Conservation (phyloP, 352 stramenopile species). For the Globisporangium viniferum region DNA sequence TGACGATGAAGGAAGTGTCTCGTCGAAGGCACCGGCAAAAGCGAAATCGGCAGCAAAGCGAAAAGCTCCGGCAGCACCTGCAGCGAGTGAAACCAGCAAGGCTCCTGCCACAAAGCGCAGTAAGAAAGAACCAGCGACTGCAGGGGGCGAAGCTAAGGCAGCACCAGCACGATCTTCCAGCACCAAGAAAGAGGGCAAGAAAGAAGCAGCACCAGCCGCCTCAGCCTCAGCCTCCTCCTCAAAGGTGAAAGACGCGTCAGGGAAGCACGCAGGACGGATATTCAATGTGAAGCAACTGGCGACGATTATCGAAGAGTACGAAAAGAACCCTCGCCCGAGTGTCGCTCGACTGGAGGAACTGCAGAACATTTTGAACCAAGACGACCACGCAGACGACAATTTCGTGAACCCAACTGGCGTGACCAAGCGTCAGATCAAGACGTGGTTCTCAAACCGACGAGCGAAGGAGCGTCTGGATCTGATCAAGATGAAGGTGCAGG, state of each 20-base stretch:
- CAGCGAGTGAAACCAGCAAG: conserved; percentile 21
- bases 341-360: conserved; percentile 66
- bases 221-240: neutral
- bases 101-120: conserved; percentile 23
- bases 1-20: conserved; percentile 36
- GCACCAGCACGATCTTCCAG: conserved; percentile 13
- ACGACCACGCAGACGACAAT: conserved; percentile 61
- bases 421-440: conserved; percentile 82
- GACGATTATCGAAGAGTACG: conserved; percentile 83
- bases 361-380: conserved; percentile 66
- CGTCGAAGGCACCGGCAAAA: conserved; percentile 11
- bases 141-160: neutral
- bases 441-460: conserved; percentile 81
- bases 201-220: neutral
- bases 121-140: conserved; percentile 21
- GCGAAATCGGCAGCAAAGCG: conserved; percentile 23
- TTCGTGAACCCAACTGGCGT: conserved; percentile 41
- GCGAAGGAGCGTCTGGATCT: conserved; percentile 77
- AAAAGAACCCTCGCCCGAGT: conserved; percentile 73
- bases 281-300: conserved; percentile 86
- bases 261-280: conserved; percentile 56
- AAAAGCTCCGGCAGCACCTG: conserved; percentile 4
- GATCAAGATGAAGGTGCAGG: conserved; percentile 76
- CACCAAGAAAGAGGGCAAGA: conserved; percentile 3
- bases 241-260: conserved; percentile 12